Evolutionary conservation across 2,329 filamentous ascomycete species (phyloP).

Genomic region (Aspergillus ruber): DNA sequence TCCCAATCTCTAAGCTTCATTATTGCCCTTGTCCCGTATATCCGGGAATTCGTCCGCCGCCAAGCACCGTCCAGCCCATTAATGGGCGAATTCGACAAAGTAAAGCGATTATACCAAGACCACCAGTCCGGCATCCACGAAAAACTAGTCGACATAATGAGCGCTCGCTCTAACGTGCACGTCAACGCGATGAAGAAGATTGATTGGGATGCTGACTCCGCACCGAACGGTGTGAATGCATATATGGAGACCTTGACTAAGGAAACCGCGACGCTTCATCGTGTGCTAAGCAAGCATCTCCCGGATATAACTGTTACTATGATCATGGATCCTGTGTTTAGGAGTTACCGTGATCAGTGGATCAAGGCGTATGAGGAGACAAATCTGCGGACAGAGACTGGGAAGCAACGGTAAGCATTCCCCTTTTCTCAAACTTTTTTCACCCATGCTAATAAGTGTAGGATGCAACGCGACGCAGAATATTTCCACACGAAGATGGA

Average conservation of each 20-base stretch:
- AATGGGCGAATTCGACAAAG: constrained; percentile 82
- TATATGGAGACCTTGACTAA: constrained; percentile 86
- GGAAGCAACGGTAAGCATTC: constrained; percentile 61
- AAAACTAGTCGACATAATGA: constrained; percentile 91
- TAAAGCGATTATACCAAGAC: constrained; percentile 75
- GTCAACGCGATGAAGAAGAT: constrained; percentile 68
- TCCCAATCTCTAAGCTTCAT: constrained; percentile 85
- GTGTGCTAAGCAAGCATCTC: constrained; percentile 75
- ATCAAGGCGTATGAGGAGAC: constrained; percentile 63
- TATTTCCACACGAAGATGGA: constrained; percentile 64
- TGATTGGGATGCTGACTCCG: constrained; percentile 60
- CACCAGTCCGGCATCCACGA: constrained; percentile 88
- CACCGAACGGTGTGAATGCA: constrained; percentile 48
- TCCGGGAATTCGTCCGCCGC: constrained; percentile 83
- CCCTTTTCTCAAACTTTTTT: no score
- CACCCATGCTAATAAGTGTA: constrained; percentile 30
- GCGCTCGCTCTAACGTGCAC: constrained; percentile 64
- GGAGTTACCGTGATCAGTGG: constrained; percentile 73
- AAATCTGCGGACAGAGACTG: constrained; percentile 58
- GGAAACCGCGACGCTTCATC: constrained; percentile 77
- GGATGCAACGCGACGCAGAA: constrained; percentile 70
- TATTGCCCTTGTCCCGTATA: constrained; percentile 77
- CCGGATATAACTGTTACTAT: constrained; percentile 68
- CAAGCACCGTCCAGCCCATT: constrained; percentile 54
- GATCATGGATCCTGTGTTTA: constrained; percentile 83